Conservation (phyloP, 179 eudicot species). For the Camellia oleifera region DNA sequence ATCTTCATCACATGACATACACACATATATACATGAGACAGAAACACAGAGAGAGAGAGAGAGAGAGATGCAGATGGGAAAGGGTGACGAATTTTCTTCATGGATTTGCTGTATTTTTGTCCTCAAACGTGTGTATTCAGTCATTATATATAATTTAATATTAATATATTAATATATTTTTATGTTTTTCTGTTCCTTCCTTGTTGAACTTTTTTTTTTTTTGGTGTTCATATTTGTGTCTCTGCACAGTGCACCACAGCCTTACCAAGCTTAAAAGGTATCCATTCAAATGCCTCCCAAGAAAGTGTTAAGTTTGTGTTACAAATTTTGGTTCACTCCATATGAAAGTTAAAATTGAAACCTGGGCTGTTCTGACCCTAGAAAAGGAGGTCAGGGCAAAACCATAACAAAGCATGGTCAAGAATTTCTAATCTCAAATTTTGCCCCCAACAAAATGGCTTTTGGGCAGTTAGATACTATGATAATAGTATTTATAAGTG, state of each 20-base stretch:
- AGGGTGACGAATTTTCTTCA: neutral
- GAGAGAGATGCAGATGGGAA: conserved; percentile 1
- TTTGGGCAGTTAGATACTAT: too few relatives aligned
- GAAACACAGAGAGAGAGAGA: neutral
- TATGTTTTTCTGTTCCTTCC: neutral
- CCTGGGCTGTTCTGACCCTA: neutral
- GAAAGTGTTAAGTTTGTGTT: neutral
- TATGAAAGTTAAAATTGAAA: neutral
- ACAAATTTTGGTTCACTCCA: neutral
- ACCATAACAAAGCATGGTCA: neutral
- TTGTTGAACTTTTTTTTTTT: neutral
- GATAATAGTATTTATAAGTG: too few relatives aligned
- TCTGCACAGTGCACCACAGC: neutral
- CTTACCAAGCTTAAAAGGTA: neutral
- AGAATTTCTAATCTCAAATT: too few relatives aligned
- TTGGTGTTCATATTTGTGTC: neutral
- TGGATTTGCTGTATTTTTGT: neutral
- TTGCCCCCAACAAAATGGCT: too few relatives aligned
- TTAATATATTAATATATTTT: neutral
- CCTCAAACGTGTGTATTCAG: neutral
- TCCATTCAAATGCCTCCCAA: neutral
- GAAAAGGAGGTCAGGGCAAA: neutral
- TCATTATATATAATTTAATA: neutral
- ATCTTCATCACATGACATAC: conserved; percentile 1
- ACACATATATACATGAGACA: neutral